A percentile compares a stretch with the other conserved stretches of the same genome.
Conservation (phyloP, 176 grass and related monocot species). For the Hsuehochloa calcarea region DNA sequence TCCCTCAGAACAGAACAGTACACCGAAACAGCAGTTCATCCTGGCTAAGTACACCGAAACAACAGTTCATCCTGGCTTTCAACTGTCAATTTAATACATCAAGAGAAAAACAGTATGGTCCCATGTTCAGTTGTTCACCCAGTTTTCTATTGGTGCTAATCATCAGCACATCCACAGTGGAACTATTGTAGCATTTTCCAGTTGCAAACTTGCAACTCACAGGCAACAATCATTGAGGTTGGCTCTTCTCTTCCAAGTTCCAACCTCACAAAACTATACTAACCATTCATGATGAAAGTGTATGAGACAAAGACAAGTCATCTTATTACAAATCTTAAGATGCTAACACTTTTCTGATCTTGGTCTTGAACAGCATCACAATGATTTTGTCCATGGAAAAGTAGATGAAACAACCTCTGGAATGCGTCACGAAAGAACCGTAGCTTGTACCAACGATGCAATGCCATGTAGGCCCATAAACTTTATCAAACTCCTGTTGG, state of each 20-base stretch:
- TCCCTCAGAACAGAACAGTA: conserved; percentile 2
- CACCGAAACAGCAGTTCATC: conserved; percentile 22
- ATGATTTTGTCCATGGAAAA: conserved; percentile 83
- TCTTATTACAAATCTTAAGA: conserved; percentile 30
- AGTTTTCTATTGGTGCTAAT: neutral
- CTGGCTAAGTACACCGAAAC: conserved; percentile 14
- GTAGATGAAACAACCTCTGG: conserved; percentile 75
- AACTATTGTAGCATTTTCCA: neutral
- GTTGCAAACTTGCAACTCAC: conserved; percentile 14
- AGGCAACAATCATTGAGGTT: conserved; percentile 26
- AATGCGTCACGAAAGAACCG: conserved; percentile 76
- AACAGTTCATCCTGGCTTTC: conserved; percentile 27
- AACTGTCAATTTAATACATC: conserved; percentile 8
- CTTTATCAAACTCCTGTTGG: conserved; percentile 76
- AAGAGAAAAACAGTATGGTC: neutral
- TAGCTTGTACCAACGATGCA: conserved; percentile 81
- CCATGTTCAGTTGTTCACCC: conserved; percentile 14
- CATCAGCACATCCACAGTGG: neutral
- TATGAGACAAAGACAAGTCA: neutral
- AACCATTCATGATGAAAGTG: neutral
- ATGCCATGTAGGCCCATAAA: conserved; percentile 72
- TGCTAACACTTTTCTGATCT: conserved; percentile 50
- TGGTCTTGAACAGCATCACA: conserved; percentile 85
- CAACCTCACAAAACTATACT: conserved; percentile 21
- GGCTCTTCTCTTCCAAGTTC: neutral